Evolutionary conservation across 441 rosid species (phyloP).

Genomic region (Populus hybrid): DNA sequence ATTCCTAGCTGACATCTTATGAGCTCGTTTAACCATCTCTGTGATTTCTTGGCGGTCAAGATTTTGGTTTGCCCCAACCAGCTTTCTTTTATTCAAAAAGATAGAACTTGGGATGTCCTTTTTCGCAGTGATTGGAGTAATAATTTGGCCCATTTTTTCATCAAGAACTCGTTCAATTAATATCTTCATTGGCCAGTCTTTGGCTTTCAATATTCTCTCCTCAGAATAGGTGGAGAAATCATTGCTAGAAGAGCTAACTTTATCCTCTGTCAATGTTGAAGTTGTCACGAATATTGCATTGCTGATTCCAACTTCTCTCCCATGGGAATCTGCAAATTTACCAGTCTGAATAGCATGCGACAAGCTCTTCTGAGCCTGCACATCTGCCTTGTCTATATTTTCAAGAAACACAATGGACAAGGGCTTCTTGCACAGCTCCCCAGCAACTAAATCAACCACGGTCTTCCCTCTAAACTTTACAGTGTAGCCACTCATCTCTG

Average conservation of each 20-base stretch:
- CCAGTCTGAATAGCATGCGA: conserved; percentile 55
- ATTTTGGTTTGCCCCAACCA: conserved; percentile 23
- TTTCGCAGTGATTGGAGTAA: conserved; percentile 15
- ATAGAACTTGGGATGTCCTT: conserved; percentile 11
- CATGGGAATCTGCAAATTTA: conserved; percentile 52
- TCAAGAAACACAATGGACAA: conserved; percentile 63
- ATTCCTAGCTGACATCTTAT: conserved; percentile 28
- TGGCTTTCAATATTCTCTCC: conserved; percentile 49
- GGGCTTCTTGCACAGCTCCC: conserved; percentile 53
- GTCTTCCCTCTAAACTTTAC: conserved; percentile 53
- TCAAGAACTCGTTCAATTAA: conserved; percentile 17
- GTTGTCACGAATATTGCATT: conserved; percentile 51
- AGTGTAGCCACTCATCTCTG: conserved; percentile 29
- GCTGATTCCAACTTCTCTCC: conserved; percentile 53
- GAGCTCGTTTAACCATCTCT: conserved; percentile 4
- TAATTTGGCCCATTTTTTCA: conserved; percentile 3
- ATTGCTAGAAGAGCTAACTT: conserved; percentile 15
- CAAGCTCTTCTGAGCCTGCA: conserved; percentile 41
- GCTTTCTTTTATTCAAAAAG: conserved; percentile 40
- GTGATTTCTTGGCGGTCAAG: conserved; percentile 3
- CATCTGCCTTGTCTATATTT: conserved; percentile 70
- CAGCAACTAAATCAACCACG: conserved; percentile 50
- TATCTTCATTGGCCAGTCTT: conserved; percentile 53
- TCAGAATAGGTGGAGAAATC: conserved; percentile 37
- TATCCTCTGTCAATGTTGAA: conserved; percentile 19